A percentile compares a stretch with the other conserved stretches of the same genome.
Evolutionary conservation across 2,329 filamentous ascomycete genomes (phyloP).

Genomic region (Fusarium robinianum): DNA sequence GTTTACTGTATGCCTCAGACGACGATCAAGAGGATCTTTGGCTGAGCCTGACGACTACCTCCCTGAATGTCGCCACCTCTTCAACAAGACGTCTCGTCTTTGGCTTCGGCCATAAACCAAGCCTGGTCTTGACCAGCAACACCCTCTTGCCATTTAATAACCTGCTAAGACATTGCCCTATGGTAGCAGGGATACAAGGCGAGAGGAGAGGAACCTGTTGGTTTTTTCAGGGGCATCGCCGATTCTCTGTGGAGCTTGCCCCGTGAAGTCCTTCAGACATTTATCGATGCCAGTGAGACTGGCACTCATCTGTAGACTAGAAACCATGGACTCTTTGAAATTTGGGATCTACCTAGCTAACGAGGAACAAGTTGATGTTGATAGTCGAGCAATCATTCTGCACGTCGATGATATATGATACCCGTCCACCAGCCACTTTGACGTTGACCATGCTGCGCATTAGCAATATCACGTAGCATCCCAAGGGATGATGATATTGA

Average conservation of each 20-base stretch:
- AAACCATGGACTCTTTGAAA: too few species aligned
- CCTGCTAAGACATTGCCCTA: slow-evolving; percentile 53
- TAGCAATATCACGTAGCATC: too few species aligned
- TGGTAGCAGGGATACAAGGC: slow-evolving; percentile 72
- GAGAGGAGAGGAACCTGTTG: slow-evolving; percentile 59
- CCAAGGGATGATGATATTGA: too few species aligned
- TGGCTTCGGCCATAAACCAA: not conserved
- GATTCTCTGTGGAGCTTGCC: slow-evolving; percentile 31
- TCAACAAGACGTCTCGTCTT: not conserved
- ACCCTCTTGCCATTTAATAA: slow-evolving; percentile 73
- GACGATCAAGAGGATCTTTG: slow-evolving; percentile 63
- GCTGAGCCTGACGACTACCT: slow-evolving; percentile 31
- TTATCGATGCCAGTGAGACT: not conserved
- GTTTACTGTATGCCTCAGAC: slow-evolving; percentile 82
- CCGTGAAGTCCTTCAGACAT: slow-evolving; percentile 38
- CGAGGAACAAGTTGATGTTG: too few species aligned
- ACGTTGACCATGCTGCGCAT: too few species aligned
- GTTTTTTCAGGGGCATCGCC: slow-evolving; percentile 37
- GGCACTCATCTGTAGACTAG: too few species aligned
- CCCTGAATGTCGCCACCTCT: not conserved
- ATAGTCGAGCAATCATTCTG: too few species aligned
- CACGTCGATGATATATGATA: too few species aligned
- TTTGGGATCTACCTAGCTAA: too few species aligned
- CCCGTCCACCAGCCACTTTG: too few species aligned
- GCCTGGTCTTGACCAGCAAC: slow-evolving; percentile 1